Evolutionary conservation across 176 grass and related monocot species (phyloP).

Genomic region (Oryza nivara): DNA sequence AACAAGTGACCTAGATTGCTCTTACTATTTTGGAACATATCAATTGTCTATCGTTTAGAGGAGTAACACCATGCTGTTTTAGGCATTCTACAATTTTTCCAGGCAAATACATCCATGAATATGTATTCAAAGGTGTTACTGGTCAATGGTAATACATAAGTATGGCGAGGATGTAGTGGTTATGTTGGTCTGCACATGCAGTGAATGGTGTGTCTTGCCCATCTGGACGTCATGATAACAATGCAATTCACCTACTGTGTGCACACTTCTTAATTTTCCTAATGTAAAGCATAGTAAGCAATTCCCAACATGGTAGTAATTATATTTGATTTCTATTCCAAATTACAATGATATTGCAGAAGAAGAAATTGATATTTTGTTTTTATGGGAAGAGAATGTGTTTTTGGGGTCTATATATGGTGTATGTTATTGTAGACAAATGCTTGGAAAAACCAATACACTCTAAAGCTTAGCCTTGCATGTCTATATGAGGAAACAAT

Average conservation of each 20-base stretch:
- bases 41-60: not conserved
- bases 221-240: not conserved
- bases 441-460: not conserved
- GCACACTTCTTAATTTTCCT: constrained; percentile 15
- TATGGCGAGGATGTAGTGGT: not conserved
- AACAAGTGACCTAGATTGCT: not conserved
- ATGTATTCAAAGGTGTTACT: not conserved
- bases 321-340: constrained; percentile 14
- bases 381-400: not conserved
- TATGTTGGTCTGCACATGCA: not conserved
- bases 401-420: not conserved
- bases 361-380: not conserved
- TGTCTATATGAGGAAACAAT: constrained; percentile 2
- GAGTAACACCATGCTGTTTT: not conserved
- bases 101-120: not conserved
- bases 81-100: not conserved
- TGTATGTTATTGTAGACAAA: constrained; percentile 17
- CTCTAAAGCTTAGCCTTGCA: not conserved
- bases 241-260: not conserved
- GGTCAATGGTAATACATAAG: not conserved
- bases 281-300: not conserved
- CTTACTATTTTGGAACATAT: not conserved
- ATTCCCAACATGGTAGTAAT: constrained; percentile 2
- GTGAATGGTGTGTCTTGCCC: constrained; percentile 10
- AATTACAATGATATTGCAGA: constrained; percentile 16